Base-by-base conservation (phyloP, 2,329 filamentous ascomycete genomes). In the Claviceps sp. region DNA sequence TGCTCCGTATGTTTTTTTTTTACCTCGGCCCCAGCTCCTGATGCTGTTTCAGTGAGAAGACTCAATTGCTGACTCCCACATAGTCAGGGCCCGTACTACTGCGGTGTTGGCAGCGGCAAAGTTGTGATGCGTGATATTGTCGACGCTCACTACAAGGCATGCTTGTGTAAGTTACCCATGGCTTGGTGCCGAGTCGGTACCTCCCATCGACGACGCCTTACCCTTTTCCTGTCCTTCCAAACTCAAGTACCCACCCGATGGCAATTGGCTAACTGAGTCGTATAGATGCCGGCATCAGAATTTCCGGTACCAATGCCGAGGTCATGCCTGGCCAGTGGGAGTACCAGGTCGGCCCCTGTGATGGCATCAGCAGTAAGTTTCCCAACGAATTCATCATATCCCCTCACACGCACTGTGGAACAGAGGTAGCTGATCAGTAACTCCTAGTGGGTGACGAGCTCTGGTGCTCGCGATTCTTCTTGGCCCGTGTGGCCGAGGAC, bases 61-160 rank as follows among this genome's bases (percentile, higher is more conserved):
- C 30, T 34, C 30, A 42, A 41, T 5, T 13, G 40, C 46, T 22
- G 30, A 47, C 26, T 63, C 58, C 50, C 11, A 18, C 40, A 5
- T 0, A 67, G 64, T 37, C 67, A 70, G 57, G 67, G 67, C 16
- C 67, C 68, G 44, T 70, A 70, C 60, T 85, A 70, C 64, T 96
- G 91, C 71, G 93, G 91, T 86, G 91, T 96, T 56, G 93, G 93
- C 62, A 86, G 88, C 60, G 89, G 90, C 75, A 94, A 93, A 79
- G 93, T 97, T 65, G 93, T 94, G 73, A 91, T 90, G 83, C 85
- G 91, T 76, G 91, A 98, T 67, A 91, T 98, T 57, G 90, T 98
- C 61, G 91, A 97, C 76, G 66, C 68, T 1, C 69, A 72, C 62
- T 74, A 74, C 67, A 74, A 74, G 66, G 70, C 70, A 55, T 95